Conservation (phyloP, 1,284 basidiomycete species). For the Trichosporon ovoides region DNA sequence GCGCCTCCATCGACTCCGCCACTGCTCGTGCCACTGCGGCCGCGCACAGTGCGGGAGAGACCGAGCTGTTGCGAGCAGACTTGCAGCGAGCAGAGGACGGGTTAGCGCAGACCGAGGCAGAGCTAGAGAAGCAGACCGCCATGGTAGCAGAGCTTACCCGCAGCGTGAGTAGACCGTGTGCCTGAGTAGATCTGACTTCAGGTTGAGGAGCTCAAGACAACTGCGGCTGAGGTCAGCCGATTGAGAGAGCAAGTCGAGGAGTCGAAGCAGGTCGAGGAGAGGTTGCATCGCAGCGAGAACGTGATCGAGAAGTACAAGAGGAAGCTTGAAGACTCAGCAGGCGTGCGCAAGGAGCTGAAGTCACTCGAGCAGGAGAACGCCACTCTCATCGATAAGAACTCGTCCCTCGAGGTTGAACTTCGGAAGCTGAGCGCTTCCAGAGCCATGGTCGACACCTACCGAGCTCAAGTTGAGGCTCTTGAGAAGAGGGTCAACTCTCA, state of each 20-base stretch:
- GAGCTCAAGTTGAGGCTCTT: conserved; percentile 74
- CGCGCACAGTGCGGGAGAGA: conserved; percentile 52
- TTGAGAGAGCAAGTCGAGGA: conserved; percentile 94
- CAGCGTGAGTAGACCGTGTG: conserved; percentile 47
- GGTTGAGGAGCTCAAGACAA: conserved; percentile 72
- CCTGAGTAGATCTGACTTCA: conserved; percentile 20
- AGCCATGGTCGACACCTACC: conserved; percentile 81
- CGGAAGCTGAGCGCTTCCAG: conserved; percentile 80
- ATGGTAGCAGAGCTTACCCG: conserved; percentile 66
- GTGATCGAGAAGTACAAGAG: conserved; percentile 99
- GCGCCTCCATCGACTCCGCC: conserved; percentile 8
- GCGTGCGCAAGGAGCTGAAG: conserved; percentile 77
- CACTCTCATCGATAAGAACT: conserved; percentile 82
- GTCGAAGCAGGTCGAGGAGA: conserved; percentile 86
- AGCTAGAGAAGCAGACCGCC: conserved; percentile 68
- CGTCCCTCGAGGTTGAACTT: conserved; percentile 82
- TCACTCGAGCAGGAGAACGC: conserved; percentile 87
- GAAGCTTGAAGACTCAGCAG: conserved; percentile 90
- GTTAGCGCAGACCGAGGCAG: conserved; percentile 68
- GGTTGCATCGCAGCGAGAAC: conserved; percentile 86
- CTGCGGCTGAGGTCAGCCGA: conserved; percentile 68
- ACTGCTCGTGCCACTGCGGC: conserved; percentile 9
- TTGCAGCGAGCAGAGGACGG: conserved; percentile 76
- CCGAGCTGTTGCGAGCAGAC: conserved; percentile 69
- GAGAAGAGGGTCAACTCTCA: conserved; percentile 57